Percentiles rank a stretch among this genome's conserved stretches.
Evolutionary conservation across 2,329 filamentous ascomycete genomes (phyloP).

Genomic region (Alternaria consortialis): DNA sequence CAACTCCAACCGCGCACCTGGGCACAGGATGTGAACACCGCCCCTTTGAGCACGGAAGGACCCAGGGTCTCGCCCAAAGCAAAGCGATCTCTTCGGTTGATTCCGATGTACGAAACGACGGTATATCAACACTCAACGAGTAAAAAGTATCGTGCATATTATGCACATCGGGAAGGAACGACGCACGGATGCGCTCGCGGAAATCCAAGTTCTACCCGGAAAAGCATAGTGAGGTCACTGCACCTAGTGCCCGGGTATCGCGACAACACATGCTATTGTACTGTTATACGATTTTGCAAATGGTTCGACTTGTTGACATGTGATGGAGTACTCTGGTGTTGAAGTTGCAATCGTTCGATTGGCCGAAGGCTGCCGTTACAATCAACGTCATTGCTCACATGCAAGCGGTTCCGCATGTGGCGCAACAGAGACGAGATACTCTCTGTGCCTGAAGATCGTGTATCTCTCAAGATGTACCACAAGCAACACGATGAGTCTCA

Average conservation of each 20-base stretch:
- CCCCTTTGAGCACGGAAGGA: neutral
- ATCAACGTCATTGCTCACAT: conserved; percentile 21
- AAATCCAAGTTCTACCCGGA: conserved; percentile 4
- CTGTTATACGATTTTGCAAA: neutral
- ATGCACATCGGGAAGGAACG: conserved; percentile 13
- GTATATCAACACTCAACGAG: conserved; percentile 9
- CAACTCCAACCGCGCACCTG: conserved; percentile 14
- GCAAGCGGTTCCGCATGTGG: conserved; percentile 23
- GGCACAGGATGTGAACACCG: conserved; percentile 8
- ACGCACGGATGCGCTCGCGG: conserved; percentile 12
- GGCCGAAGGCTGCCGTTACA: conserved; percentile 6
- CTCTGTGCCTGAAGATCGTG: conserved; percentile 24
- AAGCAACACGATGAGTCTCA: neutral
- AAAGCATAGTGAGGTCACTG: conserved; percentile 20
- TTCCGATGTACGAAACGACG: conserved; percentile 5
- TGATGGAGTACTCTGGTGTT: conserved; percentile 11
- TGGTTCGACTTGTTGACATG: conserved; percentile 1
- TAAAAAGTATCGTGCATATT: conserved; percentile 3
- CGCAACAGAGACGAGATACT: conserved; percentile 10
- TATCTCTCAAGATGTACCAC: neutral
- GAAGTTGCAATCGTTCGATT: conserved; percentile 10
- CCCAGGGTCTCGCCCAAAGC: conserved; percentile 6
- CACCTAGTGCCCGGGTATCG: neutral
- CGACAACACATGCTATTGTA: conserved; percentile 15
- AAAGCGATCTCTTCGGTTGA: conserved; percentile 3